Conservation (phyloP, 2,329 filamentous ascomycete genomes). For the Dothideomycetidae sp. region DNA sequence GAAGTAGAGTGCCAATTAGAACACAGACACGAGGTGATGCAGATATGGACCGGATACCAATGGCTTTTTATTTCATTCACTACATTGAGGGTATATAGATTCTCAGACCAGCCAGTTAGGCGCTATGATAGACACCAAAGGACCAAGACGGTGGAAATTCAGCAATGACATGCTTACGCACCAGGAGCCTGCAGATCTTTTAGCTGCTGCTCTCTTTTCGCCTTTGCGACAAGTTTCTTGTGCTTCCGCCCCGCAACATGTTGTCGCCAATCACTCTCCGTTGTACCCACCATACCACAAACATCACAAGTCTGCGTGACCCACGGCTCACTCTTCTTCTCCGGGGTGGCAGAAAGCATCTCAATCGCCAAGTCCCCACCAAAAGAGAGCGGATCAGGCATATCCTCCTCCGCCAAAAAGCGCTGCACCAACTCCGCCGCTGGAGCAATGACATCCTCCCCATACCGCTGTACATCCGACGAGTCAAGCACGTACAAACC, state of each 20-base stretch:
- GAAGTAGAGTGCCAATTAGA: constrained; percentile 1
- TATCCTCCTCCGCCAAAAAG: constrained; percentile 45
- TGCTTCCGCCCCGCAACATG: constrained; percentile 45
- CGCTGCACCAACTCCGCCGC: constrained; percentile 46
- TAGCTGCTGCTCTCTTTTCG: background rate
- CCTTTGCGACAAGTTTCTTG: constrained; percentile 21
- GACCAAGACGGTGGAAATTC: too few species aligned
- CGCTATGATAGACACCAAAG: too few species aligned
- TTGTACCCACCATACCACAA: constrained; percentile 47
- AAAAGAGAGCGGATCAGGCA: constrained; percentile 40
- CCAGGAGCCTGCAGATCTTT: too few species aligned
- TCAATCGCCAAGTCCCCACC: constrained; percentile 38
- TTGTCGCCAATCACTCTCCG: constrained; percentile 42
- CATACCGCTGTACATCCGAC: constrained; percentile 51
- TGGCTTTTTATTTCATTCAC: too few species aligned
- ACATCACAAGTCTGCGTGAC: constrained; percentile 50
- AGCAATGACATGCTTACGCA: too few species aligned
- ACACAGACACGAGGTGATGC: too few species aligned
- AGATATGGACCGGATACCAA: too few species aligned
- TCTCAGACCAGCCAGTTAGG: too few species aligned
- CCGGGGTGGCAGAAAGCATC: constrained; percentile 43
- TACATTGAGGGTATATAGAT: too few species aligned
- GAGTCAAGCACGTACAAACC: constrained; percentile 70
- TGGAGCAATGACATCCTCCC: constrained; percentile 47
- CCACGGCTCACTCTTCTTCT: constrained; percentile 32